A percentile compares a stretch with the other conserved stretches of the same genome.
phyloP scores from a whole-genome alignment of 176 grass and related monocot genomes.

The Zizania latifolia region DNA sequence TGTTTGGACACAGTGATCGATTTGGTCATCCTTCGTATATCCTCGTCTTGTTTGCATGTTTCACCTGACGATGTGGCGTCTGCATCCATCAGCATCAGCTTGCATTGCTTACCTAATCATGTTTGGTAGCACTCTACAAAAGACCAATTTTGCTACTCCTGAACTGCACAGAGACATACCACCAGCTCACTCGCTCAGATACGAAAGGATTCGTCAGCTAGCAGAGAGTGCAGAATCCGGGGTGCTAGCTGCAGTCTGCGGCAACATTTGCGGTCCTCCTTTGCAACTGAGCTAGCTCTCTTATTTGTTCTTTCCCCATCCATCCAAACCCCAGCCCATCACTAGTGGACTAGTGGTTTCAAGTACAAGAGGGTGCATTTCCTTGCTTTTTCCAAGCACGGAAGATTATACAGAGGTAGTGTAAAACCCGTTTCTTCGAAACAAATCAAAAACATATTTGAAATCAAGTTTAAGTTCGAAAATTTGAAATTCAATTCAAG shows the following conservation, averaged over 20 bases:
- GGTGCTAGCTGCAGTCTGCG: not conserved
- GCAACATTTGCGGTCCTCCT: not conserved
- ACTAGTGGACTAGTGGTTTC: slow-evolving; percentile 17
- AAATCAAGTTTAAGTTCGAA: too few species aligned
- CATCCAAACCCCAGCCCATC: not conserved
- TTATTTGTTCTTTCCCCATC: not conserved
- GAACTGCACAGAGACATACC: not conserved
- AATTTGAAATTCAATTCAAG: too few species aligned
- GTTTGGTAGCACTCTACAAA: not conserved
- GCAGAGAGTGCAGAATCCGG: not conserved
- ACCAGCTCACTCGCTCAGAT: not conserved
- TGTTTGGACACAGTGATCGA: not conserved
- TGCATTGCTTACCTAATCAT: not conserved
- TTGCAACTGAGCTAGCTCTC: not conserved
- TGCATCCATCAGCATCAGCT: not conserved
- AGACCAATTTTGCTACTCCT: not conserved
- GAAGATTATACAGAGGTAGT: slow-evolving; percentile 3
- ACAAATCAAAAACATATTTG: too few species aligned
- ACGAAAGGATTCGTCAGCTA: not conserved
- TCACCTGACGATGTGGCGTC: not conserved
- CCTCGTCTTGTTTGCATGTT: not conserved
- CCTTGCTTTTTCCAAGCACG: not conserved
- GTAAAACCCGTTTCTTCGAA: too few species aligned
- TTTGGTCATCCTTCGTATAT: not conserved
- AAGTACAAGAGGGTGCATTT: slow-evolving; percentile 22